phyloP scores from a whole-genome alignment of 257 asterid genomes.

The Striga asiatica region DNA sequence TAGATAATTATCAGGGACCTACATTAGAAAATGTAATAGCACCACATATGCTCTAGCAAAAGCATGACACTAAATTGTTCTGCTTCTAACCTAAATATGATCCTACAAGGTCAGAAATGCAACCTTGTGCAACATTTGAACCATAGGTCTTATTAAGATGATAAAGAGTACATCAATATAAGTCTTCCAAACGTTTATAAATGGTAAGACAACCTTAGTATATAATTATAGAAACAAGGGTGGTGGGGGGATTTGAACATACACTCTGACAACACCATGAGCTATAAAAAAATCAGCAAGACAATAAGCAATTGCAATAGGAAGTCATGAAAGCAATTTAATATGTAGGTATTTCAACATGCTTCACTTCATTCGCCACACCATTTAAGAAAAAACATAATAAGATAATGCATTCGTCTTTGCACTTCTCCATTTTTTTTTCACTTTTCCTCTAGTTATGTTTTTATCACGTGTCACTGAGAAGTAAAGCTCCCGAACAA shows the following conservation, averaged over 20 bases:
- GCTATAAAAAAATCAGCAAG: no score
- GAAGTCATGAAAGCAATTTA: neutral
- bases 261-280: no score
- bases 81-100: neutral
- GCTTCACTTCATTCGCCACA: neutral
- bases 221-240: neutral
- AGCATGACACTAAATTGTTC: neutral
- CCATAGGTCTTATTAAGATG: neutral
- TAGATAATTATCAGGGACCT: neutral
- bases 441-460: no score
- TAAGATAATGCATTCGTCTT: no score
- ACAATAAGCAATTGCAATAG: neutral
- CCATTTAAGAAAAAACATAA: neutral
- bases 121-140: neutral
- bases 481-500: neutral
- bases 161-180: neutral
- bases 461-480: no score
- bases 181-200: neutral
- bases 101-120: neutral
- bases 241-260: no score
- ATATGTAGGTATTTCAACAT: neutral
- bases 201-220: neutral
- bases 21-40: neutral
- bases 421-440: neutral
- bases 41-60: neutral